Evolutionary conservation across 139 green algal species (phyloP), one percentile per base, ranked within the genome.

Genomic region (Eudorina sp.): DNA sequence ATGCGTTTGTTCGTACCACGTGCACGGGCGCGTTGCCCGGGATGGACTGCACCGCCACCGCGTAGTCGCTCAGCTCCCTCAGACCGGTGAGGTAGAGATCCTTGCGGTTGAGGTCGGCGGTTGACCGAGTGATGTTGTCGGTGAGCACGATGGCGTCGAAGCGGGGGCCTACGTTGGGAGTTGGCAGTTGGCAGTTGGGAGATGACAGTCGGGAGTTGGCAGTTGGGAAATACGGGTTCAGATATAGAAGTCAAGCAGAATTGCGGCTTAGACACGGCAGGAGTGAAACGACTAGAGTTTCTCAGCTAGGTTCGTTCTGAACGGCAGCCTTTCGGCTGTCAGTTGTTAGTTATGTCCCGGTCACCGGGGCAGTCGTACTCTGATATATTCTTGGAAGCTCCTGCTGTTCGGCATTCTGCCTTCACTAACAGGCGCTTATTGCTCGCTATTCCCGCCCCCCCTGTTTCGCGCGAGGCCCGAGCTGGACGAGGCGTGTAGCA

Each of bases 11-110:
- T 60, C 79, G 29, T 38, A 85, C 79, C 58, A 75, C 58, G 29
- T 85, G 79, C 58, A 75, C 58, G 16, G 58, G 79, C 55, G 79
- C 79, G 58, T 75, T 75, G 40, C 79, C 79, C 29, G 29, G 58
- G 14, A 16, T 29, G 5, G 58, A 38, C 58, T 74, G 58, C 29
- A 11, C 6, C 6, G 31, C 41, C 4, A 62, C 27, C 0, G 4
- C 21, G 29, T 40, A 18, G 40, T 46, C 79, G n/a, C 53, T 53
- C 14, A 85, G 27, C 38, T 55, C 58, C 5, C 29, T 43, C 0
- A 75, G 18, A 38, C 79, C 79, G 29, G 9, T 14, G 0, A 34
- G 4, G 25, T 53, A 60, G 1, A 40, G 29, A 3, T 9, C 23
- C 79, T 85, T 85, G 55, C 79, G 79, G 40, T 58, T 31, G 1